phyloP scores from a whole-genome alignment of 1,139 yeast species.

The Taphrina pruni region DNA sequence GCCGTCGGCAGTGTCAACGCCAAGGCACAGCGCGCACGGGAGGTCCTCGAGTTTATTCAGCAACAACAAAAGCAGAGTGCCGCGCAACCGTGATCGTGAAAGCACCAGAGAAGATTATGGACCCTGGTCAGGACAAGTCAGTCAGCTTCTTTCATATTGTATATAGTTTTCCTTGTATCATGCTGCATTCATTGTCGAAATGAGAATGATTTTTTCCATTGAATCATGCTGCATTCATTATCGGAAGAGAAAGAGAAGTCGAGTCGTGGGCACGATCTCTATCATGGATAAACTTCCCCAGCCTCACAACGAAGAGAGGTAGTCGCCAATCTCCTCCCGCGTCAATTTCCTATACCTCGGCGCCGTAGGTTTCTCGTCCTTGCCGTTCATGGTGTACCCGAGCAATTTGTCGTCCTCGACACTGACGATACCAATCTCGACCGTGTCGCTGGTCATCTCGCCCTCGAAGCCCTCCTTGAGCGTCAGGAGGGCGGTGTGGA shows the following conservation, averaged over 20 bases:
- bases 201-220: too few species aligned
- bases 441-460: constrained; percentile 94
- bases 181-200: too few species aligned
- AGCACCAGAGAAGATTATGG: background rate
- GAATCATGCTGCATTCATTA: too few species aligned
- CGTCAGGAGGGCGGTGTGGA: constrained; percentile 92
- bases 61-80: constrained; percentile 16
- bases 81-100: background rate
- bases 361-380: constrained; percentile 75
- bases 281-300: background rate
- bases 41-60: constrained; percentile 18
- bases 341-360: constrained; percentile 86
- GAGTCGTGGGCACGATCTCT: background rate
- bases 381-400: constrained; percentile 51
- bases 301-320: constrained; percentile 56
- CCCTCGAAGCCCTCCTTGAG: constrained; percentile 97
- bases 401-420: constrained; percentile 19
- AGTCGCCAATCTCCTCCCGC: constrained; percentile 91
- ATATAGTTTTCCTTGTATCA: too few species aligned
- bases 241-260: too few species aligned
- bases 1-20: constrained; percentile 24
- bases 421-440: constrained; percentile 80
- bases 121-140: too few species aligned
- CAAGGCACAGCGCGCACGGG: constrained; percentile 31
- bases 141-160: too few species aligned